A percentile compares a stretch with the other conserved stretches of the same genome.
Conservation (phyloP, 768 basidiomycete genomes). For the Gyrodon lividus region DNA sequence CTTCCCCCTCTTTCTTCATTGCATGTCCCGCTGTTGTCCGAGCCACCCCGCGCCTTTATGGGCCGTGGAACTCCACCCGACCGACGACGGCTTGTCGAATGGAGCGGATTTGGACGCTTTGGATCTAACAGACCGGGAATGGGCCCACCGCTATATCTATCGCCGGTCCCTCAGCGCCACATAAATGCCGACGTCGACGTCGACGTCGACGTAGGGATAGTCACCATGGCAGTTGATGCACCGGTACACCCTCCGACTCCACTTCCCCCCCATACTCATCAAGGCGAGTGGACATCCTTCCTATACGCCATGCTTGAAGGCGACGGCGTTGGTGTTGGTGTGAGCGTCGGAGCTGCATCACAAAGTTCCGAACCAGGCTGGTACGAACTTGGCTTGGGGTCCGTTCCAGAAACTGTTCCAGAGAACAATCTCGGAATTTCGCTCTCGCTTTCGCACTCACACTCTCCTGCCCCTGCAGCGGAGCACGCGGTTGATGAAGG, state of each 20-base stretch:
- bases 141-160: constrained; percentile 27
- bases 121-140: constrained; percentile 12
- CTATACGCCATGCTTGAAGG: constrained; percentile 35
- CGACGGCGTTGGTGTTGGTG: constrained; percentile 20
- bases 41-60: constrained; percentile 35
- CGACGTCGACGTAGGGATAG: constrained; percentile 11
- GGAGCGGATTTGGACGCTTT: constrained; percentile 25
- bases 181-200: constrained; percentile 4
- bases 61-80: constrained; percentile 35
- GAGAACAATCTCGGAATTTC: constrained; percentile 12
- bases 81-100: constrained; percentile 27
- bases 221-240: constrained; percentile 22
- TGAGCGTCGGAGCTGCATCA: neutral
- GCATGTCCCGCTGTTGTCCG: constrained; percentile 32
- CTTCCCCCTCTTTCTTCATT: constrained; percentile 29
- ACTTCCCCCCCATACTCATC: constrained; percentile 8
- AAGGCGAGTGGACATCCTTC: constrained; percentile 35
- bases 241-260: constrained; percentile 4
- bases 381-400: constrained; percentile 30
- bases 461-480: neutral
- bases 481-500: constrained; percentile 23
- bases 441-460: constrained; percentile 9
- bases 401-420: constrained; percentile 13
- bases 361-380: constrained; percentile 19
- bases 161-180: constrained; percentile 22